A percentile compares a stretch with the other conserved stretches of the same genome.
phyloP scores from a whole-genome alignment of 2,329 filamentous ascomycete genomes.

The Alternaria brassicicola region DNA sequence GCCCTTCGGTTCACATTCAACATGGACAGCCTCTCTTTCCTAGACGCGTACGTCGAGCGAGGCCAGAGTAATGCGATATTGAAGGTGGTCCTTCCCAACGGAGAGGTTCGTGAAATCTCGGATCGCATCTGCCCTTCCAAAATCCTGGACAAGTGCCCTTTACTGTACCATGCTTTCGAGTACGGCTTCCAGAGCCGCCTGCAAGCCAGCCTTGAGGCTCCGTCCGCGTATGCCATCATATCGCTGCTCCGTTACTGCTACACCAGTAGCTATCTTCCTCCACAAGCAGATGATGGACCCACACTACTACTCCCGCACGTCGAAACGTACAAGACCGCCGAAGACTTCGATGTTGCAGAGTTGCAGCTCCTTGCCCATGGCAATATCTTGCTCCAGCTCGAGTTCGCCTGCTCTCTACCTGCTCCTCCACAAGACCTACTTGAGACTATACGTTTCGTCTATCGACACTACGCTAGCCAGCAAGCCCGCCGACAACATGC shows the following conservation, averaged over 20 bases:
- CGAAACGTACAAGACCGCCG: slow-evolving; percentile 50
- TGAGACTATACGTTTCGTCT: slow-evolving; percentile 48
- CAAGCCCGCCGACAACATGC: slow-evolving; percentile 31
- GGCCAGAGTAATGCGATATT: slow-evolving; percentile 35
- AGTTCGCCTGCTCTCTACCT: slow-evolving; percentile 48
- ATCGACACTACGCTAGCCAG: slow-evolving; percentile 31
- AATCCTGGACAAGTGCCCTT: slow-evolving; percentile 46
- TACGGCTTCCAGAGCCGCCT: slow-evolving; percentile 32
- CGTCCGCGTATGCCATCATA: slow-evolving; percentile 39
- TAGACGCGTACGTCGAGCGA: slow-evolving; percentile 16
- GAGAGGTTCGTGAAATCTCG: slow-evolving; percentile 40
- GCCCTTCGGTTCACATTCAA: slow-evolving; percentile 3
- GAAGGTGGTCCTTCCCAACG: slow-evolving; percentile 41
- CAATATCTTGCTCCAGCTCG: slow-evolving; percentile 49
- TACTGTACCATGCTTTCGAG: slow-evolving; percentile 52
- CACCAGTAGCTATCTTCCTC: slow-evolving; percentile 46
- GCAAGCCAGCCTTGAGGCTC: slow-evolving; percentile 49
- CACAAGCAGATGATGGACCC: slow-evolving; percentile 25
- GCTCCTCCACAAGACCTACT: slow-evolving; percentile 49
- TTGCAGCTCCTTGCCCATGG: slow-evolving; percentile 49
- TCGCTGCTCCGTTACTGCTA: slow-evolving; percentile 53
- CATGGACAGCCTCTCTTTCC: slow-evolving; percentile 35
- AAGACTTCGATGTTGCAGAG: slow-evolving; percentile 49
- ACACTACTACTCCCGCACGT: slow-evolving; percentile 49
- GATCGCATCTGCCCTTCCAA: slow-evolving; percentile 38